Conservation (phyloP, 2,329 filamentous ascomycete genomes). For the Aspergillus brasiliensis region DNA sequence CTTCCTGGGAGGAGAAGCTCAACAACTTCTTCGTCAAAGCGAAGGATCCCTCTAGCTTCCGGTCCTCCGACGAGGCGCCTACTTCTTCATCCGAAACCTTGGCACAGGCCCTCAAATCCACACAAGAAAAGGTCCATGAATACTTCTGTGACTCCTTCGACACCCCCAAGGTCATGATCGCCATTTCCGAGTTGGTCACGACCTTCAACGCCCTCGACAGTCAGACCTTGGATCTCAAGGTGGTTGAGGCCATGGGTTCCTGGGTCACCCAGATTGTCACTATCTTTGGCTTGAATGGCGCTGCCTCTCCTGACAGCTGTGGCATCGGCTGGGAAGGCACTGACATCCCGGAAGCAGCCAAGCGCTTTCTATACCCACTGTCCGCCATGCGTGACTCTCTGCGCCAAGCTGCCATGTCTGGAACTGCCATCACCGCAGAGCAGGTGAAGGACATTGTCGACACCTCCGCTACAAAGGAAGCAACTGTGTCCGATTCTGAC, state of each 20-base stretch:
- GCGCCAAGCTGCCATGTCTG: slow-evolving; percentile 57
- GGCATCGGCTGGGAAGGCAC: slow-evolving; percentile 67
- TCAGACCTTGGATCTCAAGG: slow-evolving; percentile 48
- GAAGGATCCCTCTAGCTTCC: slow-evolving; percentile 47
- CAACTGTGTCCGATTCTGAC: slow-evolving; percentile 28
- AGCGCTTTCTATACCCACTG: slow-evolving; percentile 63
- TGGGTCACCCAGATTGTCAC: slow-evolving; percentile 84
- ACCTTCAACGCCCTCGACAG: slow-evolving; percentile 67
- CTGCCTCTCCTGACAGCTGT: slow-evolving; percentile 35
- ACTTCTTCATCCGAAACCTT: slow-evolving; percentile 10
- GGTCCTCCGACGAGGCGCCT: slow-evolving; percentile 13
- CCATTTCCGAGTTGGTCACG: slow-evolving; percentile 76
- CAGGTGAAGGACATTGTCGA: slow-evolving; percentile 44
- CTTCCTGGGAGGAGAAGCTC: slow-evolving; percentile 77
- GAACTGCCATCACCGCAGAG: slow-evolving; percentile 43
- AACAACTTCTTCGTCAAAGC: slow-evolving; percentile 69
- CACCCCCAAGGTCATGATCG: slow-evolving; percentile 75
- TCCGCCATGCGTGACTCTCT: slow-evolving; percentile 60
- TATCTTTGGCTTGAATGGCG: slow-evolving; percentile 72
- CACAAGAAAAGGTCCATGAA: slow-evolving; percentile 59
- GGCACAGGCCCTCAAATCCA: slow-evolving; percentile 25
- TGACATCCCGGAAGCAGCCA: slow-evolving; percentile 61
- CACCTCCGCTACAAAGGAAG: slow-evolving; percentile 25
- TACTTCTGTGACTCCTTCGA: slow-evolving; percentile 85
- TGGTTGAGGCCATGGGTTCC: slow-evolving; percentile 61